Percentiles rank a stretch among this genome's conserved stretches.
phyloP scores from a whole-genome alignment of 345 rosid genomes.

The Acer negundo region DNA sequence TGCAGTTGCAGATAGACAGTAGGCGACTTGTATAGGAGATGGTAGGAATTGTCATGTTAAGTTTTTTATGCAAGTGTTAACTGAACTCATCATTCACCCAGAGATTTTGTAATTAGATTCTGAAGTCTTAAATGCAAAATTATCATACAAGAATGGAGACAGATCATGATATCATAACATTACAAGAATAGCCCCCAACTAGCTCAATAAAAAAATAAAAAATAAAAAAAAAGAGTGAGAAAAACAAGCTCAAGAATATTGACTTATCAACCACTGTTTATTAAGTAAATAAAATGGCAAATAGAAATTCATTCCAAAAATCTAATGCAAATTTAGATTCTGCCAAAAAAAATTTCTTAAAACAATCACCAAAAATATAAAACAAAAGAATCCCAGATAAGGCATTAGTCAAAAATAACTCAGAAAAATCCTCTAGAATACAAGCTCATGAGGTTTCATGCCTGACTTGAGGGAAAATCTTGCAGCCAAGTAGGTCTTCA shows the following conservation, averaged over 20 bases:
- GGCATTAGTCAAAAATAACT: not conserved
- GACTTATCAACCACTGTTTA: not conserved
- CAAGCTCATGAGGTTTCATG: conserved; percentile 84
- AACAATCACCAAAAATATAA: conserved; percentile 3
- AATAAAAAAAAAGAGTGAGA: too few species aligned
- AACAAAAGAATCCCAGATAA: conserved; percentile 5
- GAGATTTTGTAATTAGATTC: not conserved
- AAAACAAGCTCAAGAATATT: not conserved
- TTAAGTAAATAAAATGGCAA: not conserved
- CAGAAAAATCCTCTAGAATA: conserved; percentile 42
- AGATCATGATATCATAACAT: not conserved
- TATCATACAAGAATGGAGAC: not conserved
- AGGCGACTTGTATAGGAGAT: too few species aligned
- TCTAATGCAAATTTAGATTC: not conserved
- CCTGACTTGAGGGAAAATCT: conserved; percentile 78
- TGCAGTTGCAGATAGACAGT: not conserved
- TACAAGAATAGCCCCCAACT: not conserved
- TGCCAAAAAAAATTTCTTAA: not conserved
- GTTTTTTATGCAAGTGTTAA: not conserved
- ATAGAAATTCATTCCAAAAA: not conserved
- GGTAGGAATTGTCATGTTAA: not conserved
- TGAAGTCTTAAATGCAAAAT: not conserved
- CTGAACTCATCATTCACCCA: not conserved
- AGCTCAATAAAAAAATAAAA: not conserved
- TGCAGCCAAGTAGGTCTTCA: conserved; percentile 70